phyloP scores from a whole-genome alignment of 305 asterid species.

The Fraxinus velutina region DNA sequence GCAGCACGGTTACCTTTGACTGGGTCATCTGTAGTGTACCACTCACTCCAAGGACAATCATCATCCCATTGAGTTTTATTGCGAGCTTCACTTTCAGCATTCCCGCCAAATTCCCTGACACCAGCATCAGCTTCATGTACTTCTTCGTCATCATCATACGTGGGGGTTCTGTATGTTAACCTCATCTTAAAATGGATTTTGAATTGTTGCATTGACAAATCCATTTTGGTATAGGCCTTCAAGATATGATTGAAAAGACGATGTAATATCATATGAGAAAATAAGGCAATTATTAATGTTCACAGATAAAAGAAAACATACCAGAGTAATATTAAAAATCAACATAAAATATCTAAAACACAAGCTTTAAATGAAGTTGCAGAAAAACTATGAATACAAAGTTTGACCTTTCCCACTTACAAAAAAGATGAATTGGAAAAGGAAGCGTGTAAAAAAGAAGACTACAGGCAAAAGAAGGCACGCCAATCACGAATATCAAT shows the following conservation, averaged over 20 bases:
- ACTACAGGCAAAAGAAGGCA: background rate
- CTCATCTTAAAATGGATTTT: conserved; percentile 76
- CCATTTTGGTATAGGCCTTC: conserved; percentile 80
- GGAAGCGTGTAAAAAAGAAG: background rate
- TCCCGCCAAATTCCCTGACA: conserved; percentile 41
- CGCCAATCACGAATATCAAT: background rate
- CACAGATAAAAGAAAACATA: conserved; percentile 13
- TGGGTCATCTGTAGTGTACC: conserved; percentile 93
- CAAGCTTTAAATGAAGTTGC: background rate
- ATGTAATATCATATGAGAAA: conserved; percentile 26
- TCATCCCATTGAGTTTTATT: conserved; percentile 77
- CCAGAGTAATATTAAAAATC: conserved; percentile 8
- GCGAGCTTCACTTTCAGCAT: conserved; percentile 40
- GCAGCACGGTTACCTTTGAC: conserved; percentile 54
- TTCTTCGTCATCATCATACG: conserved; percentile 56
- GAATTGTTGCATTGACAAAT: conserved; percentile 73
- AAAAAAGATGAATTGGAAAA: background rate
- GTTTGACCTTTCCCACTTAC: background rate
- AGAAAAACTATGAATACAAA: background rate
- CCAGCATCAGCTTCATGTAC: conserved; percentile 45
- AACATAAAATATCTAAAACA: background rate
- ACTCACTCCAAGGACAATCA: conserved; percentile 89
- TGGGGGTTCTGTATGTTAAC: conserved; percentile 72
- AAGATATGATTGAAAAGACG: conserved; percentile 28
- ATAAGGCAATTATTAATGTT: background rate